Evolutionary conservation across 768 basidiomycete species (phyloP).

Genomic region (Vararia minispora): DNA sequence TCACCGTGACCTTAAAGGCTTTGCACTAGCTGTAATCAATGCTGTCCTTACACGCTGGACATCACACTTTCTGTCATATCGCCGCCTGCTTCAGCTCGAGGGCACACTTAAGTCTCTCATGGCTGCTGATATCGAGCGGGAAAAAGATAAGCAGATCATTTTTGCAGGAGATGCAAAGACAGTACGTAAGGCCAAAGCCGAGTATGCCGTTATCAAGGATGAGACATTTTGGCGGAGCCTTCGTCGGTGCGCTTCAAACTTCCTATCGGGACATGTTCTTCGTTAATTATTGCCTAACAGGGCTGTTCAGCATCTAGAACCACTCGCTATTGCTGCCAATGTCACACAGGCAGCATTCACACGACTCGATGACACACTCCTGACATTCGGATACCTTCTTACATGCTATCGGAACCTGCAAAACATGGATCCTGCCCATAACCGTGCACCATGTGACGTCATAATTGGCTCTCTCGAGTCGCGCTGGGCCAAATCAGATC

Average conservation of each 20-base stretch:
- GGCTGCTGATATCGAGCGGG: constrained; percentile 1
- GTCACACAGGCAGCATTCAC: constrained; percentile 20
- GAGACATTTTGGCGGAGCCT: constrained; percentile 8
- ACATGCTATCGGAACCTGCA: too few species aligned
- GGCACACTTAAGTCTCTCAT: constrained; percentile 9
- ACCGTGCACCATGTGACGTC: too few species aligned
- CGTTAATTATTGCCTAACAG: constrained; percentile 1
- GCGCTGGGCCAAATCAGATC: constrained; percentile 17
- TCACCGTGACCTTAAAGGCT: constrained; percentile 21
- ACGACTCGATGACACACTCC: constrained; percentile 23
- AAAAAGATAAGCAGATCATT: constrained; percentile 6
- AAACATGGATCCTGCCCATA: too few species aligned
- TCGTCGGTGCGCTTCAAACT: neutral
- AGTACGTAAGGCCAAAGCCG: constrained; percentile 15
- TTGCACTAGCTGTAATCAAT: constrained; percentile 19
- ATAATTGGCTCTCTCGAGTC: constrained; percentile 12
- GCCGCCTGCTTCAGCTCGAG: constrained; percentile 17
- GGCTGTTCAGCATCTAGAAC: constrained; percentile 15
- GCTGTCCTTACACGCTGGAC: constrained; percentile 27
- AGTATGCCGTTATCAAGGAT: constrained; percentile 1
- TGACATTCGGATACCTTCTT: constrained; percentile 24
- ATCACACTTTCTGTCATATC: constrained; percentile 15
- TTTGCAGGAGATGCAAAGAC: constrained; percentile 6
- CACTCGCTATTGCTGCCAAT: constrained; percentile 28
- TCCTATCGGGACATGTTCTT: neutral